Base-by-base conservation (phyloP, 2,329 filamentous ascomycete species). In the Beauveria sp. region DNA sequence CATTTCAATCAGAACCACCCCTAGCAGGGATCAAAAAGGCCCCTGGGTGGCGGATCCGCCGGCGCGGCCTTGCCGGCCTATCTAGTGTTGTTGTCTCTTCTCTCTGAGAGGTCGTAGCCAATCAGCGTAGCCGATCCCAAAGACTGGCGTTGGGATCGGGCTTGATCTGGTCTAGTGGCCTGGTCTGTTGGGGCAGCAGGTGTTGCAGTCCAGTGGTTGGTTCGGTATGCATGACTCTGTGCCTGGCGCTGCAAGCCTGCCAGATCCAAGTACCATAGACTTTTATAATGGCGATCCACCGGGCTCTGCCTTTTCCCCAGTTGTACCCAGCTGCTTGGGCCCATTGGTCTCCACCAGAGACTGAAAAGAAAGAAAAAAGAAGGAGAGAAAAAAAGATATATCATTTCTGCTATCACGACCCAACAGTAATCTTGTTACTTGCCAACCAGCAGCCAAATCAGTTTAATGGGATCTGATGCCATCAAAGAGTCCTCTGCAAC, bases 41-140 rank as follows among this genome's bases (percentile, higher is more conserved):
- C 6, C 14, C 30, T 58, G 5, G 45, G 14, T 26, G 42, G 47
- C 47, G 57, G 57, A 54, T 60, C 50, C 58, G 16, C 58, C 50
- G 30, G 58, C 16, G 58, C 50, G 51, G 46, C 20, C 51, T 22
- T 54, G 28, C 58, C 50, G 50, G 57, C 6, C 50, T 14, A 43
- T 34, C 34, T 60, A 54, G 58, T 38, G 18, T 55, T 55, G 58
- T 60, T 54, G 40, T 52, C 58, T 47, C 58, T 55, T 60, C 28
- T 30, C 58, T 28, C 57, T n/a, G 4, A 3, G 5, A 5, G 4
- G 5, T 14, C 14, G 0, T 12, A 28, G 40, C 57, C 57, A 60
- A 60, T 60, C 58, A 60, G 24, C n/a, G 8, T 3, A 2, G 22
- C 5, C 18, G 7, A 26, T 28, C 26, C 9, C 18, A 38, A 28